Evolutionary conservation across 1,284 basidiomycete species (phyloP), one percentile per base, ranked within the genome.

Genomic region (Cutaneotrichosporon mucoides): DNA sequence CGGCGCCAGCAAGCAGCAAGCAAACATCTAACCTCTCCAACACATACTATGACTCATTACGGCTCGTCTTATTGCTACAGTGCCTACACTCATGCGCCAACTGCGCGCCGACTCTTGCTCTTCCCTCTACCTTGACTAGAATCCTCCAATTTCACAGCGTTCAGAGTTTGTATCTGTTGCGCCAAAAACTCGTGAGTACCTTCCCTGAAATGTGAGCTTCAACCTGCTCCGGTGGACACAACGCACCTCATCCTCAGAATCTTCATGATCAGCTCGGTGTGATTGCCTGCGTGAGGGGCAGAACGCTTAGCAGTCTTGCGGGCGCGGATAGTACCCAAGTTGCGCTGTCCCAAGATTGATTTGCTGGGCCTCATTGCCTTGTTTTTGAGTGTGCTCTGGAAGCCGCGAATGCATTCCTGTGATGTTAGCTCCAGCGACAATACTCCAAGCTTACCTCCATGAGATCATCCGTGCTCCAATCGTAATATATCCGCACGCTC

Each of bases 251-350:
- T 95, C 38, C 93, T 84, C 51, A 97, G 81, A 67, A 97, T 94
- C 57, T 91, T 83, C 82, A 97, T 85, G 61, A 96, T 94, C 53
- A 88, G 90, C 79, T 97, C 91, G 49, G 89, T 89, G 53, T 77
- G 74, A 68, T 86, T 88, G 24, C 81, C 79, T 2, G 82, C 82
- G 68, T 87, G 87, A 6, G 64, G 64, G 73, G 87, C 84, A 66
- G 90, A 83, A 69, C 86, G 84, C 82, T 95, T 98, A 79, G 93
- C 91, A 73, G 86, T 87, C 83, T 98, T 99, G 63, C 92, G 84
- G 71, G 95, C 88, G 76, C 88, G 88, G 77, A 99, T 99, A 4
- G 96, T 99, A 7, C 95, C 95, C 13, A 99, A 83, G 75, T 96
- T 98, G 15, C 83, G 75, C 65, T 84, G 90, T 5, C 85, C 82